Evolutionary conservation across 163 green algal species (phyloP), one percentile per base, ranked within the genome.

Genomic region (Scenedesmus sp.): DNA sequence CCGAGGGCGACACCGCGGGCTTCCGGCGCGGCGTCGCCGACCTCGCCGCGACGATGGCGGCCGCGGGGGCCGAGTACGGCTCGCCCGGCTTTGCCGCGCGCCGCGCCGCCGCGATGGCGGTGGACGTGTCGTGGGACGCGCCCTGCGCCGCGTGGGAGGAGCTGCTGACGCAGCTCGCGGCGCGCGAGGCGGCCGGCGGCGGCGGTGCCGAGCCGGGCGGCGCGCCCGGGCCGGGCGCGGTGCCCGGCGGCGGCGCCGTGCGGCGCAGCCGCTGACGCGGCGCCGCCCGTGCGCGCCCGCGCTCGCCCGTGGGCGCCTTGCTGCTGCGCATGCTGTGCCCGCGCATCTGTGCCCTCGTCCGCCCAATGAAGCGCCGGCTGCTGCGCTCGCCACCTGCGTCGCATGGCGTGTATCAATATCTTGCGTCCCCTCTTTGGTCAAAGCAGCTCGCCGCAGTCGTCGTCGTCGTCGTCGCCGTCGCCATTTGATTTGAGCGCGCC

Each of bases 1-100:
- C 9, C 13, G 60, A 74, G 28, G 54, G 50, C 24, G 70, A 85
- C n/a, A 75, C 78, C 1, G 44, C 65, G 0, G 69, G 63, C 18
- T 73, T 79, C 44, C 75, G 72, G 28, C 48, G 54, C 22, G 84
- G 81, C 2, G 81, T 87, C 47, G 70, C 51, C 9, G 44, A 53
- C 31, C 60, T 95, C 24, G 54, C 82, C 9, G 44, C 14, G 0
- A 77, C 67, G 1, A 29, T 94, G 26, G 26, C 58, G 7, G 1
- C 13, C 1, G 88, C 85, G 13, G 29, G 71, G 0, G 54, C 26
- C 4, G 75, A 76, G 63, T 75, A 75, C 45, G 74, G 62, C 34
- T 36, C 2, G 11, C 18, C 53, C 13, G 50, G 3, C 34, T 69
- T 63, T 51, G 62, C 29, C 22, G 62, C 62, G 4, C 54, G 54